A percentile compares a stretch with the other conserved stretches of the same genome.
Evolutionary conservation across 2,329 filamentous ascomycete species (phyloP).

Genomic region (Uncinocarpus reesii): DNA sequence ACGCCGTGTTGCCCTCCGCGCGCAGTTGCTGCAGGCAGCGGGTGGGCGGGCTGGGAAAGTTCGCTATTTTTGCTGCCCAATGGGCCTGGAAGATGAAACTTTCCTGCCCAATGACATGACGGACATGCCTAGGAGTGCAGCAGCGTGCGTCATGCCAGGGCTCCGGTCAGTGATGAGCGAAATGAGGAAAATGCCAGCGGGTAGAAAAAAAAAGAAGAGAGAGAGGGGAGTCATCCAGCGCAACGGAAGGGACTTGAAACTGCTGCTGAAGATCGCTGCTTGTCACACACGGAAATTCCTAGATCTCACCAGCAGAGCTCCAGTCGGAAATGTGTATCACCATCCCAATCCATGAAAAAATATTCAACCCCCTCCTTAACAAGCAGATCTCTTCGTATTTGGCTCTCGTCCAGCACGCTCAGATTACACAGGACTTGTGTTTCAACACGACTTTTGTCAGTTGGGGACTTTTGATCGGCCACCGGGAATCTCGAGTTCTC

Average conservation of each 20-base stretch:
- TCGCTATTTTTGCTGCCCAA: slow-evolving; percentile 12
- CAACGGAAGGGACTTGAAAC: slow-evolving; percentile 1
- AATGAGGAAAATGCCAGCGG: too few relatives aligned
- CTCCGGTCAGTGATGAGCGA: neutral
- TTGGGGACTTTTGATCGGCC: neutral
- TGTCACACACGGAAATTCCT: neutral
- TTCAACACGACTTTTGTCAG: neutral
- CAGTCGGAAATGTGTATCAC: neutral
- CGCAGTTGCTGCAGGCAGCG: too few relatives aligned
- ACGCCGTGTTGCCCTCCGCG: too few relatives aligned
- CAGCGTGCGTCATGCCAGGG: slow-evolving; percentile 12
- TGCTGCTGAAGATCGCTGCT: neutral
- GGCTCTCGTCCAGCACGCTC: neutral
- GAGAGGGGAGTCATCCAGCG: neutral
- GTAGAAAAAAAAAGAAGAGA: neutral
- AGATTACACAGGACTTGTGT: neutral
- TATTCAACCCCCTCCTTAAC: too few relatives aligned
- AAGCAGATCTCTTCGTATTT: neutral
- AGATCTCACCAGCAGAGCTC: neutral
- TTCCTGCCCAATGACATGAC: slow-evolving; percentile 11
- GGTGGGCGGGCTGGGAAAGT: too few relatives aligned
- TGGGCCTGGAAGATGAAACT: slow-evolving; percentile 6
- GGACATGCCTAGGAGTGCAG: slow-evolving; percentile 3
- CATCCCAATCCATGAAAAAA: neutral
- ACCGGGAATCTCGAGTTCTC: neutral